phyloP scores from a whole-genome alignment of 2,329 filamentous ascomycete species.

The Magnaporthiopsis poae region DNA sequence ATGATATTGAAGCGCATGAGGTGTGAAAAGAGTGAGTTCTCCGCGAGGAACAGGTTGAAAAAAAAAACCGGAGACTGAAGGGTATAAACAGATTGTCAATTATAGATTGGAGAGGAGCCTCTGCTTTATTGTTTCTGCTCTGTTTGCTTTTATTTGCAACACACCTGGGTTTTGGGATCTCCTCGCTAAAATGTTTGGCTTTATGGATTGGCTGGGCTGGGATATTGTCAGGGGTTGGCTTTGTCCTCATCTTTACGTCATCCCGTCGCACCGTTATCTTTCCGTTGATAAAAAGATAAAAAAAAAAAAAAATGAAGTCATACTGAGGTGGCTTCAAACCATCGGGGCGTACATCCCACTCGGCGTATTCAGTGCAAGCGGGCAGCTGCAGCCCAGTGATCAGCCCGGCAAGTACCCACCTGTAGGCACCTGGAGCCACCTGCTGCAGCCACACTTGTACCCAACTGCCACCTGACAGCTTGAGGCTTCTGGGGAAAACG shows the following conservation, averaged over 20 bases:
- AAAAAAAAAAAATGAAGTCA: not conserved
- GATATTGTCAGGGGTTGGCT: not conserved
- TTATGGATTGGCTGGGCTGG: not conserved
- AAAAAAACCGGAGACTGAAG: not conserved
- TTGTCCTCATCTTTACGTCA: not conserved
- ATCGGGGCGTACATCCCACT: not conserved
- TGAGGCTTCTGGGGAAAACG: not conserved
- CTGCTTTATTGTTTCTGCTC: not conserved
- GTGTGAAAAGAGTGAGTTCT: not conserved
- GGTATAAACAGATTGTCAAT: not conserved
- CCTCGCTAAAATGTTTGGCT: not conserved
- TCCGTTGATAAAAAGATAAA: not conserved
- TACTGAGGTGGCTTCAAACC: not conserved
- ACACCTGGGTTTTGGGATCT: not conserved
- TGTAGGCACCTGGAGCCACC: not conserved
- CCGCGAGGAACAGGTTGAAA: not conserved
- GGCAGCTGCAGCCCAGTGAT: not conserved
- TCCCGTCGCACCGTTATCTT: not conserved
- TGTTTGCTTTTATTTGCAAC: not conserved
- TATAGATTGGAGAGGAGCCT: not conserved
- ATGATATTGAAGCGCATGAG: too few relatives aligned
- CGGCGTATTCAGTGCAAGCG: too few relatives aligned
- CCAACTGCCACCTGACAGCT: too few relatives aligned
- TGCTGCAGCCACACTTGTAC: not conserved
- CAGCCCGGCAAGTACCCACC: not conserved